Evolutionary conservation across 306 rosid genomes (phyloP).

Genomic region (Pyrus betulifolia): DNA sequence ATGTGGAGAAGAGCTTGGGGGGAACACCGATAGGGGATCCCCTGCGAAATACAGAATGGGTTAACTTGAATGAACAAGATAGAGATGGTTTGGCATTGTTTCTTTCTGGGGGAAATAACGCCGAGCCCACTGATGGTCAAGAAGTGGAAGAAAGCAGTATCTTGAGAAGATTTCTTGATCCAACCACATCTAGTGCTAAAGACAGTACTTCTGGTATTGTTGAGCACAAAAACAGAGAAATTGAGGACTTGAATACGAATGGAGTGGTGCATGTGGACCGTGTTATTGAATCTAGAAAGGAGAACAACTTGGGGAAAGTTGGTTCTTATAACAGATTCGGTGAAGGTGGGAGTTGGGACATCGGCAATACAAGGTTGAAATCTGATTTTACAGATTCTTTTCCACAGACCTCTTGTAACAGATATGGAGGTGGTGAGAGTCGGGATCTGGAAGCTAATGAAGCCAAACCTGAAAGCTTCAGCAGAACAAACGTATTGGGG

Average conservation of each 20-base stretch:
- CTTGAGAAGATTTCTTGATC: constrained; percentile 26
- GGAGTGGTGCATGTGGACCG: constrained; percentile 9
- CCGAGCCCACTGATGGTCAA: not conserved
- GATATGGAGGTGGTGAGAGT: constrained; percentile 15
- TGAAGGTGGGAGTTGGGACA: not conserved
- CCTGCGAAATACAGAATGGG: constrained; percentile 15
- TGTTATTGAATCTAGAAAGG: constrained; percentile 3
- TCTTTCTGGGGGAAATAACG: constrained; percentile 28
- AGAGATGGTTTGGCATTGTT: constrained; percentile 32
- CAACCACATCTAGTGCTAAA: constrained; percentile 17
- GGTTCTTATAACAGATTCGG: constrained; percentile 1
- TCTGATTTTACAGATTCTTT: constrained; percentile 3
- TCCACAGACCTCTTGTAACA: constrained; percentile 7
- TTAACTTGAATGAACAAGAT: constrained; percentile 30
- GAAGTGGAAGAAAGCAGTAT: constrained; percentile 11
- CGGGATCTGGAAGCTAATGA: constrained; percentile 31
- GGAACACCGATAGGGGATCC: constrained; percentile 14
- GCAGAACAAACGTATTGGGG: constrained; percentile 11
- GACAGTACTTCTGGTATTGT: constrained; percentile 2
- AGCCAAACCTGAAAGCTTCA: constrained; percentile 17
- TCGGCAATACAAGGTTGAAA: constrained; percentile 1
- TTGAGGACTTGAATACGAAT: constrained; percentile 10
- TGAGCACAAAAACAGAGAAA: constrained; percentile 10
- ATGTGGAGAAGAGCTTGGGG: constrained; percentile 25
- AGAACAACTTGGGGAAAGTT: constrained; percentile 9